Percentiles rank a stretch among this genome's conserved stretches.
phyloP scores from a whole-genome alignment of 306 rosid species.

The Vigna hirtella region DNA sequence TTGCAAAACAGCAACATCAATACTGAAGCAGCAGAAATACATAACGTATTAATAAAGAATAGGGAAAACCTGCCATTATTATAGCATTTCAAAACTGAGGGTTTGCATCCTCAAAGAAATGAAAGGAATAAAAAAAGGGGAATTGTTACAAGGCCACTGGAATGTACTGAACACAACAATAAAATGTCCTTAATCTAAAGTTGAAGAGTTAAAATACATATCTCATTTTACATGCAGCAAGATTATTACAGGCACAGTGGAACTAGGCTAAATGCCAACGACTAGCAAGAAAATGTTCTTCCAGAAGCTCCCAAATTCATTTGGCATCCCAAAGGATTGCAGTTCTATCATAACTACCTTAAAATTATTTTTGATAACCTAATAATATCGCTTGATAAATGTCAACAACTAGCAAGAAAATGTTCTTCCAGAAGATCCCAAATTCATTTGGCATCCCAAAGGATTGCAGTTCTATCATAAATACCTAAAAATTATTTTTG shows the following conservation, averaged over 20 bases:
- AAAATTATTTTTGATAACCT: slow-evolving; percentile 6
- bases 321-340: neutral
- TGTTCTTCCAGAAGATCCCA: neutral
- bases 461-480: slow-evolving; percentile 7
- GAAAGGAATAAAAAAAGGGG: slow-evolving; percentile 8
- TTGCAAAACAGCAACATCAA: slow-evolving; percentile 12
- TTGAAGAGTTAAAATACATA: slow-evolving; percentile 8
- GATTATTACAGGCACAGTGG: neutral
- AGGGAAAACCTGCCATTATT: neutral
- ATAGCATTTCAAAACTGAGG: neutral
- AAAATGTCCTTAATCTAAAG: slow-evolving; percentile 20
- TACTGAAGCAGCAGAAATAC: slow-evolving; percentile 13
- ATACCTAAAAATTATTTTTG: neutral
- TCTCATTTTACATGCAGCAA: slow-evolving; percentile 12
- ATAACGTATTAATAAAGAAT: neutral
- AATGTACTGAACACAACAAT: neutral
- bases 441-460: slow-evolving; percentile 18
- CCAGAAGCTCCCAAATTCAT: slow-evolving; percentile 27
- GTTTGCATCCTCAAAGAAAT: neutral
- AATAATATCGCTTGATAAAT: neutral
- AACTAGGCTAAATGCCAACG: neutral
- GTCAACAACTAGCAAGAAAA: neutral
- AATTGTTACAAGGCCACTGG: neutral
- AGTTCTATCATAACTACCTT: slow-evolving; percentile 16
- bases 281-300: neutral